These are phyloP conservation scores for Aureobasidium sp. DNA, from an alignment of 2,329 filamentous ascomycete genomes.

Conservation along the genomic window DNA sequence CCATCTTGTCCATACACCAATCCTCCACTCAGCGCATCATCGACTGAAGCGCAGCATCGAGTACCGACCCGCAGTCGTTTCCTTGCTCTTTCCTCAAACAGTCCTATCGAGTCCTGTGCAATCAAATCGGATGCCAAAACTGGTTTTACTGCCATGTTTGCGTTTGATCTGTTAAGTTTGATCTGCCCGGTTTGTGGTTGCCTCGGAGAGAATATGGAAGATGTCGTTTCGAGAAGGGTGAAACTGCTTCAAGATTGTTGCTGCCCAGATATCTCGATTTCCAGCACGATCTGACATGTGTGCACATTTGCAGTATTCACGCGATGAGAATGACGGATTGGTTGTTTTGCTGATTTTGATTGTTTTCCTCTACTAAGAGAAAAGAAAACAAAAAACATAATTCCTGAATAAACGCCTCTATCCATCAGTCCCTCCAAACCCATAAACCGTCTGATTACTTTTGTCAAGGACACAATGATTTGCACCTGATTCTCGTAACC, in stretches of 20 bases:
- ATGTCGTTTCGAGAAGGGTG: not conserved
- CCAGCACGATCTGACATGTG: not conserved
- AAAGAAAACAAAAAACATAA: not conserved
- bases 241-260: not conserved
- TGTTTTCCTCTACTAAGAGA: not conserved
- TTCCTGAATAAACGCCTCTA: slow-evolving; percentile 1
- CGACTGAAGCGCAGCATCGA: slow-evolving; percentile 27
- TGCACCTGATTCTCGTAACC: not conserved
- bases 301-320: not conserved
- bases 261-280: not conserved
- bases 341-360: not conserved
- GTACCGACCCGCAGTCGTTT: slow-evolving; percentile 20
- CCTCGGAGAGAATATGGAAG: not conserved
- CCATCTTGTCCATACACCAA: slow-evolving; percentile 29
- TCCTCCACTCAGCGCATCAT: slow-evolving; percentile 33
- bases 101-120: not conserved
- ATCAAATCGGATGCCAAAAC: not conserved
- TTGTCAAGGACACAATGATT: not conserved
- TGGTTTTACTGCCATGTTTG: not conserved
- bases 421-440: not conserved
- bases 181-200: not conserved
- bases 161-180: not conserved
- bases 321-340: not conserved
- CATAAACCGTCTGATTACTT: not conserved
- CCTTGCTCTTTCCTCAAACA: not conserved